Evolutionary conservation across 169 alveolate genomes (phyloP), one percentile per base, ranked within the genome.

Genomic region (Eimeria necatrix): DNA sequence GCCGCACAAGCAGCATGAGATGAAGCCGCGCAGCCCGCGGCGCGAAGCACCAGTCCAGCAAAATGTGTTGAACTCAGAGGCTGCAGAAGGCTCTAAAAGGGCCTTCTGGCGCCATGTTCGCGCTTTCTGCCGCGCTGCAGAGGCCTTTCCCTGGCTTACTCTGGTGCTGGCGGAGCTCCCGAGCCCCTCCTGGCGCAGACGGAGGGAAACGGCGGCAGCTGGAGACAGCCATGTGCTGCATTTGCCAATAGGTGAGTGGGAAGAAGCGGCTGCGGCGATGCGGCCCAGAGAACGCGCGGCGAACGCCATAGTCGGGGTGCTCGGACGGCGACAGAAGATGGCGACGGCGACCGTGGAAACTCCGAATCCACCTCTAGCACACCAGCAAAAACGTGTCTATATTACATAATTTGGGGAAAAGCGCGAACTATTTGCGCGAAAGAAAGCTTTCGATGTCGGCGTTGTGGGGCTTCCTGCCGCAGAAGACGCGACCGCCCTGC

Each of bases 231-330:
- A 78, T 22, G 88, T 8, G 83, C 53, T 32, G 24, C 26, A 71
- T 9, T 7, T 5, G n/a, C 56, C 83, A 32, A 52, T 52, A 71
- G 26, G 26, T 71, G 83, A 71, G 10, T 49, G 46, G 26, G 24
- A 71, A 32, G 83, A 71, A 71, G 83, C 46, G 1, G 83, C 83
- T 4, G n/a, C 83, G 83, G 83, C 83, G 53, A 71, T 6, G 2
- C 83, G 83, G 83, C 83, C 83, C 52, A 32, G 14, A 71, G n/a
- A 71, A 71, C 83, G 83, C 10, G 53, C 83, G 52, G 46, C 83
- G 16, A 6, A 71, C 18, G 83, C 83, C 83, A 71, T 71, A 49
- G 56, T 71, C n/a, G 83, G 20, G 20, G 24, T 26, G 53, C 14
- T 32, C 14, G 51, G 10, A 22, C 51, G 46, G 53, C 18, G 83